These are phyloP conservation scores for Pochonia chlamydosporia DNA, from an alignment of 2,329 filamentous ascomycete genomes.

Conservation along the genomic window DNA sequence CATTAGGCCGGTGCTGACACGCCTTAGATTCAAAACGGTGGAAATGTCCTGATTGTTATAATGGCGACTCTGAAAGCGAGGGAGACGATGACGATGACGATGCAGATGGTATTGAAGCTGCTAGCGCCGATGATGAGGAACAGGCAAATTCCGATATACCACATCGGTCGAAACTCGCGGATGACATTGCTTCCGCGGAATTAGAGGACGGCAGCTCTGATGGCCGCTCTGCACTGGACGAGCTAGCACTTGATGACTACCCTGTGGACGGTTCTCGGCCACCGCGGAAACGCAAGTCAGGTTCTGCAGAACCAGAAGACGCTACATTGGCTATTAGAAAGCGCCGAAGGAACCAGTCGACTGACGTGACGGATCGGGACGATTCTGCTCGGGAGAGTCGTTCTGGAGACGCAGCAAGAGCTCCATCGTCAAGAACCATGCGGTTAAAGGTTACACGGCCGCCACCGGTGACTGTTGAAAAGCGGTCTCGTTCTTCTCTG, in stretches of 20 bases:
- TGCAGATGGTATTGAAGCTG: conserved; percentile 21
- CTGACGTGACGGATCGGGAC: conserved; percentile 33
- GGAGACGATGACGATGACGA: conserved; percentile 24
- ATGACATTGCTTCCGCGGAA: background rate
- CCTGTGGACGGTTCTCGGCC: conserved; percentile 71
- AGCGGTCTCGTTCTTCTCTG: conserved; percentile 27
- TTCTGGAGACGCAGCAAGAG: conserved; percentile 21
- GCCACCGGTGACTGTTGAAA: conserved; percentile 35
- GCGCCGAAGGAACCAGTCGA: conserved; percentile 42
- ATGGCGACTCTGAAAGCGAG: conserved; percentile 19
- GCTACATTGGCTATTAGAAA: conserved; percentile 46
- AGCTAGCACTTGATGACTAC: conserved; percentile 65
- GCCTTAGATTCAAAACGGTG: conserved; percentile 35
- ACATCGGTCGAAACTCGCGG: conserved; percentile 36
- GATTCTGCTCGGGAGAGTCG: conserved; percentile 25
- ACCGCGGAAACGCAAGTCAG: conserved; percentile 79
- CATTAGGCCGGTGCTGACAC: conserved; percentile 22
- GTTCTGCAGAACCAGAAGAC: conserved; percentile 60
- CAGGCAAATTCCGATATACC: conserved; percentile 21
- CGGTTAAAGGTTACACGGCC: conserved; percentile 44
- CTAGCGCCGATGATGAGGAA: conserved; percentile 16
- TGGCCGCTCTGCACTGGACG: conserved; percentile 67
- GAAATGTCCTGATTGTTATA: conserved; percentile 46
- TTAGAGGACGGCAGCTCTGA: conserved; percentile 34
- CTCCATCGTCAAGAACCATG: conserved; percentile 47